Evolutionary conservation across 2,329 filamentous ascomycete genomes (phyloP), one percentile per base, ranked within the genome.

Genomic region (Aspergillus hiratsukae): DNA sequence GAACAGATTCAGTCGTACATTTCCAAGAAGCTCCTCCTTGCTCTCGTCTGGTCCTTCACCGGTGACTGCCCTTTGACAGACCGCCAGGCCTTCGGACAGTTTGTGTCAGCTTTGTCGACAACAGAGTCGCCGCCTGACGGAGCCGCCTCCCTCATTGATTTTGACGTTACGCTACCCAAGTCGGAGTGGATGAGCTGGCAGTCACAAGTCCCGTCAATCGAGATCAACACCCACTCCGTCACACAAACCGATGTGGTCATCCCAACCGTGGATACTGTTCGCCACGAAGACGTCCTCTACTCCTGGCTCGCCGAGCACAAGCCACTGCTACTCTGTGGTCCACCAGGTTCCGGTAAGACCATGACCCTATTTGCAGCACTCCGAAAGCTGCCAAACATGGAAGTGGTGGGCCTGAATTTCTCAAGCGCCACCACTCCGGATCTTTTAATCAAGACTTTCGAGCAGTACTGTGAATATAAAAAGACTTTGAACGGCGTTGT

Each of bases 221-320:
- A 99, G 72, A 90, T 99, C 74, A 97, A 99, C 72, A 99, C 95
- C 0, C 95, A 99, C 73, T 97, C 93, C 4, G 88, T 99, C 68
- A 97, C 90, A 0, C 92, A 99, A 73, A 99, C 95, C 1, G 95
- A 99, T 73, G 90, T 97, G 43, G 94, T 99, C 59, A 99, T 99
- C 68, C 95, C 94, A 1, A 99, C 94, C 0, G 80, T 99, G 51
- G 94, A 99, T 72, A 99, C 95, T 28, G 89, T 99, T 48, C 90
- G 94, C 29, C 94, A 99, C 66, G 94, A 99, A 74, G 94, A 97
- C 75, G 90, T 99, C n/a, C 82, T 99, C 17, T 99, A 99, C 79
- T 99, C 95, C 3, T 99, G 94, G 94, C 85, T 99, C 48, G 94
- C 95, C 17, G 94, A 99, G 73, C 94, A 99, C 73, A 99, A 99